phyloP scores from a whole-genome alignment of 1,284 basidiomycete species.

The Papiliotrema terrestris region DNA sequence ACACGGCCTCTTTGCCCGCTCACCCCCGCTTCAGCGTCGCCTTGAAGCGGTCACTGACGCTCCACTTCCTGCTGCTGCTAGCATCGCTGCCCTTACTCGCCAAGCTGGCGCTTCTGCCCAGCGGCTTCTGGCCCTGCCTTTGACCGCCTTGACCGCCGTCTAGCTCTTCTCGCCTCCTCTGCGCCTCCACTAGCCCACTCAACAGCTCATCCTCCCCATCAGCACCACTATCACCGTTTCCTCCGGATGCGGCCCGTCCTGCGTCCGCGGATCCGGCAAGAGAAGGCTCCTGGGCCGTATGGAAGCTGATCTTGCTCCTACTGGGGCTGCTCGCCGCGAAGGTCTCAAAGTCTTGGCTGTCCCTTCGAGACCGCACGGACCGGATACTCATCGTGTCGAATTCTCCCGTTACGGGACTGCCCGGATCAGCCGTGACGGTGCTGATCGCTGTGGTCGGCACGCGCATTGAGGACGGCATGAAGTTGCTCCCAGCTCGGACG shows the following conservation, averaged over 20 bases:
- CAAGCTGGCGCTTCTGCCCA: background rate
- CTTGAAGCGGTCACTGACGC: background rate
- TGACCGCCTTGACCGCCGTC: background rate
- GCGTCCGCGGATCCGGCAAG: background rate
- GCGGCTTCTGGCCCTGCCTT: background rate
- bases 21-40: background rate
- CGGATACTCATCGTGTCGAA: background rate
- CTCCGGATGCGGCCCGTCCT: background rate
- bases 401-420: background rate
- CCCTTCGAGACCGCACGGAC: background rate
- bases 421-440: conserved; percentile 12
- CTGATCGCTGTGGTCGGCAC: conserved; percentile 20
- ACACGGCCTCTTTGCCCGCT: no score
- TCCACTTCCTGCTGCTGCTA: background rate
- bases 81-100: background rate
- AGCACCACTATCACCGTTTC: background rate
- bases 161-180: background rate
- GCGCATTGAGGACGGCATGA: conserved; percentile 11
- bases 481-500: conserved; percentile 17
- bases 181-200: background rate
- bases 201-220: background rate
- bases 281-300: background rate
- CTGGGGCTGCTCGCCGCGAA: background rate
- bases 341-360: background rate
- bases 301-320: background rate